These are phyloP conservation scores for Dendrostoma leiphaemia DNA, from an alignment of 2,329 filamentous ascomycete species.

Conservation along the genomic window DNA sequence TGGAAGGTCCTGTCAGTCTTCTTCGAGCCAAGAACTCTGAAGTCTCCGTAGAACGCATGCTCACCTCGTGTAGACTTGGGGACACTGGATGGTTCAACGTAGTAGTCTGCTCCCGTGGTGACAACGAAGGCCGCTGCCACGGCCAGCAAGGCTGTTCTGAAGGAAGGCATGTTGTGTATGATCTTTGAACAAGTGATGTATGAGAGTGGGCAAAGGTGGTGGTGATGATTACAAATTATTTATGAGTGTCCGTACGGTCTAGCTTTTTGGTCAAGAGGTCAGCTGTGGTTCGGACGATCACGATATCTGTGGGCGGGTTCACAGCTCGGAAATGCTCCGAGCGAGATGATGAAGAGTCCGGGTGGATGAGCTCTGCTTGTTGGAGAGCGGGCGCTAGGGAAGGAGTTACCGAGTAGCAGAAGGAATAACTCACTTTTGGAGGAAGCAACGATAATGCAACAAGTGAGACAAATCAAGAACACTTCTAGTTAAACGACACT, in stretches of 20 bases:
- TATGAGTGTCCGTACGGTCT: background rate
- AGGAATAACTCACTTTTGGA: background rate
- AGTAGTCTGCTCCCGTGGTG: slow-evolving; percentile 54
- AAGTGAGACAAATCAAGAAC: background rate
- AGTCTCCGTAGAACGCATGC: slow-evolving; percentile 26
- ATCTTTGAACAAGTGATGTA: background rate
- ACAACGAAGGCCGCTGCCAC: slow-evolving; percentile 52
- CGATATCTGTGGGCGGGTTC: background rate
- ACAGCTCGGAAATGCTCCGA: background rate
- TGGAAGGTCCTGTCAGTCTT: background rate
- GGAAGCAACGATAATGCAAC: background rate
- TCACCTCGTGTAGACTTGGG: slow-evolving; percentile 49
- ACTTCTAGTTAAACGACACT: too few relatives aligned
- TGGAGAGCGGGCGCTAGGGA: background rate
- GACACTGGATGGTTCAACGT: slow-evolving; percentile 63
- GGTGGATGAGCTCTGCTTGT: background rate
- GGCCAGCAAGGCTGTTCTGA: slow-evolving; percentile 53
- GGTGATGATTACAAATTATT: background rate
- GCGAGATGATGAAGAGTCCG: background rate
- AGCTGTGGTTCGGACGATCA: background rate
- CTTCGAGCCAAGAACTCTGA: background rate
- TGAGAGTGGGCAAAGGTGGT: background rate
- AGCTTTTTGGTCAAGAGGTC: background rate
- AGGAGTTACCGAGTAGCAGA: background rate
- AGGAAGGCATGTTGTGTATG: slow-evolving; percentile 46